A percentile compares a stretch with the other conserved stretches of the same genome.
These are phyloP conservation scores for Elaeis oleifera DNA, from an alignment of 202 grass and related monocot species.

Conservation along the genomic window DNA sequence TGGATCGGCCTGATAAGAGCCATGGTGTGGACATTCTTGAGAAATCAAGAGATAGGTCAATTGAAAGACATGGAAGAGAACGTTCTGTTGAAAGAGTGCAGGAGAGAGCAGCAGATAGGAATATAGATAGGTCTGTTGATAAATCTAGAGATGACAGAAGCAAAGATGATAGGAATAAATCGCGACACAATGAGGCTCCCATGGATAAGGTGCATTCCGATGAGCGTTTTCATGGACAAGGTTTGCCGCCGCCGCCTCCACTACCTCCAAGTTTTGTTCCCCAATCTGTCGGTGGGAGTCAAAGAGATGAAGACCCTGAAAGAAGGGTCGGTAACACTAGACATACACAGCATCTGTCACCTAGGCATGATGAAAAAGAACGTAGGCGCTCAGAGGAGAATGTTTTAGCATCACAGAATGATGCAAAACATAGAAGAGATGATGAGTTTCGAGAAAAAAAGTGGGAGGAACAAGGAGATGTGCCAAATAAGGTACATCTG, in stretches of 20 bases:
- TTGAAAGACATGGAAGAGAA: conserved; percentile 47
- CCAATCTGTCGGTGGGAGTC: conserved; percentile 52
- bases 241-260: conserved; percentile 83
- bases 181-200: conserved; percentile 43
- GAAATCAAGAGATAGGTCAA: conserved; percentile 43
- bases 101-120: conserved; percentile 53
- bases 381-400: conserved; percentile 59
- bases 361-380: conserved; percentile 89
- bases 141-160: conserved; percentile 83
- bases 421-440: conserved; percentile 74
- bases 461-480: conserved; percentile 69
- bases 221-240: conserved; percentile 69
- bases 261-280: conserved; percentile 95
- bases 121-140: conserved; percentile 33
- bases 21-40: conserved; percentile 54
- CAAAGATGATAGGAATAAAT: conserved; percentile 71
- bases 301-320: conserved; percentile 58
- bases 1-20: conserved; percentile 44
- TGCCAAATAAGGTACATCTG: conserved; percentile 61
- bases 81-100: conserved; percentile 59
- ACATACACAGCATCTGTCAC: conserved; percentile 50
- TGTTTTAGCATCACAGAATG: conserved; percentile 40
- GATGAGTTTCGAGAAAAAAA: conserved; percentile 82
- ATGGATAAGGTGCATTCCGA: conserved; percentile 47
- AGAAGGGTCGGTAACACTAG: conserved; percentile 41